phyloP scores from a whole-genome alignment of 2,329 filamentous ascomycete species.

The Pseudocercospora fuligena region DNA sequence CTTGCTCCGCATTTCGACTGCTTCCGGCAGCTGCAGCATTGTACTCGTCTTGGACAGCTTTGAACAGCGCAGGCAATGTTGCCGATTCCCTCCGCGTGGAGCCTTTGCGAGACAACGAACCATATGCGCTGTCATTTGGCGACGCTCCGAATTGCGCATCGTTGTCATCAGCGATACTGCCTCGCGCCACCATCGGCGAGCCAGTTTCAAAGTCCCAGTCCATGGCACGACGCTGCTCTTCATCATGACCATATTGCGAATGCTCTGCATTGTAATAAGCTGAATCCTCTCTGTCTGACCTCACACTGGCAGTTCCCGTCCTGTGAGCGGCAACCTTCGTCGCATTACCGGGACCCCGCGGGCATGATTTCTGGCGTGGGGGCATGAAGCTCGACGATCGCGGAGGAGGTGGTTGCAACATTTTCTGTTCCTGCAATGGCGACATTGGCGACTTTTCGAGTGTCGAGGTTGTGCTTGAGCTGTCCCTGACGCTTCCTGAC shows the following conservation, averaged over 20 bases:
- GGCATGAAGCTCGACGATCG: slow-evolving; percentile 20
- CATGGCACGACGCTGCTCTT: slow-evolving; percentile 15
- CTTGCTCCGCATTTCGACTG: slow-evolving; percentile 8
- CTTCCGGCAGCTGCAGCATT: slow-evolving; percentile 21
- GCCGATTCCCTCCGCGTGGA: slow-evolving; percentile 33
- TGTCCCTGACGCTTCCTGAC: slow-evolving; percentile 21
- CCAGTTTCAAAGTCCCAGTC: slow-evolving; percentile 34
- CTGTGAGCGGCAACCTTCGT: slow-evolving; percentile 13
- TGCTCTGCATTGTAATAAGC: slow-evolving; percentile 26
- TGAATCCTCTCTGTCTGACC: slow-evolving; percentile 28
- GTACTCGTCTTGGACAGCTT: slow-evolving; percentile 24
- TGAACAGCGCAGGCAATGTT: slow-evolving; percentile 33
- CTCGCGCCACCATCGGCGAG: slow-evolving; percentile 24
- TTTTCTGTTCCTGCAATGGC: background rate
- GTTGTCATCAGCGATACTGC: slow-evolving; percentile 25
- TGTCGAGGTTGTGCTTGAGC: slow-evolving; percentile 21
- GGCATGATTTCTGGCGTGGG: slow-evolving; percentile 19
- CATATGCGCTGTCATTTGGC: slow-evolving; percentile 29
- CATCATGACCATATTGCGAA: slow-evolving; percentile 3
- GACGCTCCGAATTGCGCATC: slow-evolving; percentile 16
- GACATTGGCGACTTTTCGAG: background rate
- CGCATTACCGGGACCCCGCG: slow-evolving; percentile 7
- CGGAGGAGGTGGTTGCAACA: slow-evolving; percentile 19
- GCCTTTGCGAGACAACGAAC: slow-evolving; percentile 14
- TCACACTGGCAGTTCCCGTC: slow-evolving; percentile 6